Evolutionary conservation across 1,284 basidiomycete genomes (phyloP).

Genomic region (Pholiota adiposa): DNA sequence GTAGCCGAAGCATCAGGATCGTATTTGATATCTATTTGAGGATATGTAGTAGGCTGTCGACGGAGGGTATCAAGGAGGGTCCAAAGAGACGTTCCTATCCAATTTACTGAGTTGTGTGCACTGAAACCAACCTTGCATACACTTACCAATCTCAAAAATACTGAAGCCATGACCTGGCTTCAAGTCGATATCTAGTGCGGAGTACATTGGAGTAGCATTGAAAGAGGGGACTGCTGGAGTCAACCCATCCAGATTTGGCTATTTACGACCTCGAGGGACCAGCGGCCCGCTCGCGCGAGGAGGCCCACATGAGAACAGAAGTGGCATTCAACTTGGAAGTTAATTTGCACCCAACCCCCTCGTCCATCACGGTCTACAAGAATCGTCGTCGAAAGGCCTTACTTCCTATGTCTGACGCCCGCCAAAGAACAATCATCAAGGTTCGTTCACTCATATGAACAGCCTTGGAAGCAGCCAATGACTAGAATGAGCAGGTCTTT

Average conservation of each 20-base stretch:
- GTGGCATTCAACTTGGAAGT: too few relatives aligned
- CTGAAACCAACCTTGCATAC: not conserved
- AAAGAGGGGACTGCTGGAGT: not conserved
- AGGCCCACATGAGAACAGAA: too few relatives aligned
- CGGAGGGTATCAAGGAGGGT: constrained; percentile 74
- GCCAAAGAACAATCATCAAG: constrained; percentile 70
- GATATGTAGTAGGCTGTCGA: constrained; percentile 66
- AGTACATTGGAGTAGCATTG: constrained; percentile 51
- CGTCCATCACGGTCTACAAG: too few relatives aligned
- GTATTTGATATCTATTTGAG: constrained; percentile 84
- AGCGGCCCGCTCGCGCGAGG: not conserved
- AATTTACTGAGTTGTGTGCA: constrained; percentile 2
- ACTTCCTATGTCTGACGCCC: constrained; percentile 44
- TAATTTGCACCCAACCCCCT: too few relatives aligned
- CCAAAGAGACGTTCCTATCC: constrained; percentile 80
- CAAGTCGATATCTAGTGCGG: constrained; percentile 74
- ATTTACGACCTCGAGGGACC: too few relatives aligned
- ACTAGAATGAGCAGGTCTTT: constrained; percentile 57
- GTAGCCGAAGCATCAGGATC: constrained; percentile 74
- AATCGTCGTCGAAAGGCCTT: not conserved
- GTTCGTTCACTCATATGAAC: constrained; percentile 34
- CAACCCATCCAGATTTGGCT: not conserved
- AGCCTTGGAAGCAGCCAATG: not conserved
- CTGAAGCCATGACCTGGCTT: constrained; percentile 80
- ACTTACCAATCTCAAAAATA: constrained; percentile 74